Evolutionary conservation across 306 rosid genomes (phyloP).

Genomic region (Rosa chinensis): DNA sequence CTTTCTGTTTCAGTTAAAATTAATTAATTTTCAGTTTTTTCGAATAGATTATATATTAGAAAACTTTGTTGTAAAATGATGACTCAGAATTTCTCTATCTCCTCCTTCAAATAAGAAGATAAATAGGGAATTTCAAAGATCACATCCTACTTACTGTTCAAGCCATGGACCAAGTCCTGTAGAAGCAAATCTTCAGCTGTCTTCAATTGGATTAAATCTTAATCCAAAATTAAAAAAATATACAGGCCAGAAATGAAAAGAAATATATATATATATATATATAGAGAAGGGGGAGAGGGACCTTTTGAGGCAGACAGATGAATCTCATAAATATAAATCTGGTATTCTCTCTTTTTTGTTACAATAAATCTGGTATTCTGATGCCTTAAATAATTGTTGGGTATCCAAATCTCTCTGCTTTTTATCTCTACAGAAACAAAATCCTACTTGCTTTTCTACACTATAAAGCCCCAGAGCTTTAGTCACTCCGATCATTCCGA

Average conservation of each 20-base stretch:
- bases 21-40: neutral
- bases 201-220: neutral
- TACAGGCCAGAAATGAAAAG: neutral
- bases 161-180: constrained; percentile 1
- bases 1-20: neutral
- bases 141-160: neutral
- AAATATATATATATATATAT: neutral
- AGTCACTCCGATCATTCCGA: constrained; percentile 12
- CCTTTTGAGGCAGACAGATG: constrained; percentile 32
- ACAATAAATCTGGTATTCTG: constrained; percentile 35
- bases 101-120: no score
- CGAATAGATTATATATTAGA: neutral
- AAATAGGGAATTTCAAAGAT: neutral
- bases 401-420: constrained; percentile 14
- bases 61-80: neutral
- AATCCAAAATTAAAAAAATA: neutral
- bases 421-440: neutral
- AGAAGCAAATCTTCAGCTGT: neutral
- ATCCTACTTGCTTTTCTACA: constrained; percentile 17
- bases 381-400: constrained; percentile 23
- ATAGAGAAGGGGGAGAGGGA: neutral
- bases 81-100: neutral
- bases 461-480: constrained; percentile 10
- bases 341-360: neutral
- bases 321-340: constrained; percentile 45